These are phyloP conservation scores for Neurospora sp. DNA, from an alignment of 495 filamentous ascomycete species.

Conservation along the genomic window DNA sequence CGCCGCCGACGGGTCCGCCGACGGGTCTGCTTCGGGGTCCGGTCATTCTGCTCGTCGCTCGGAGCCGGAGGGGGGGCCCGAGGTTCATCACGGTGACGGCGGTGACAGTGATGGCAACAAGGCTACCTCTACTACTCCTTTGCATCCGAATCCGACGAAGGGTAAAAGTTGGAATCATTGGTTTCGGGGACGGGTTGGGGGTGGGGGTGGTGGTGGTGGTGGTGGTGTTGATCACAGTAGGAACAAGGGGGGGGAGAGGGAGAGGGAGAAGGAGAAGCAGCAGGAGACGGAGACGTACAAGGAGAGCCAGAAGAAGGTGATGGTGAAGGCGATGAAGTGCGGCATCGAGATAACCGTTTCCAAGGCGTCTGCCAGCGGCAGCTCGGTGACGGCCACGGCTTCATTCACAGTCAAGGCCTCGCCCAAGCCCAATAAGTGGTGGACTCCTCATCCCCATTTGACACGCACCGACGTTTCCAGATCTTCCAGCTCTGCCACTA, in stretches of 20 bases:
- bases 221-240: neutral
- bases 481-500: neutral
- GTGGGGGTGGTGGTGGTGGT: neutral
- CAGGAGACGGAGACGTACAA: neutral
- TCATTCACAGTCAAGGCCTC: no score
- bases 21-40: neutral
- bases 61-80: neutral
- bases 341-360: neutral
- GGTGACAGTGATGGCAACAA: neutral
- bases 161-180: neutral
- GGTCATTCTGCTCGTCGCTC: neutral
- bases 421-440: neutral
- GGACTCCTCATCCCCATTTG: neutral
- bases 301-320: neutral
- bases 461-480: neutral
- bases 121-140: neutral
- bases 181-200: neutral
- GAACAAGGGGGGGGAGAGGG: neutral
- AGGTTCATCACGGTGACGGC: no score
- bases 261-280: neutral
- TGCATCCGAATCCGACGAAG: neutral
- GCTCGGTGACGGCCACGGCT: neutral
- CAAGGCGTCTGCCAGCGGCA: neutral
- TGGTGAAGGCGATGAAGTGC: neutral
- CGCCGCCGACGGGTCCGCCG: neutral